Percentiles rank a stretch among this genome's conserved stretches.
Evolutionary conservation across 1,139 yeast species (phyloP).

Genomic region (Geotrichum armillariae): DNA sequence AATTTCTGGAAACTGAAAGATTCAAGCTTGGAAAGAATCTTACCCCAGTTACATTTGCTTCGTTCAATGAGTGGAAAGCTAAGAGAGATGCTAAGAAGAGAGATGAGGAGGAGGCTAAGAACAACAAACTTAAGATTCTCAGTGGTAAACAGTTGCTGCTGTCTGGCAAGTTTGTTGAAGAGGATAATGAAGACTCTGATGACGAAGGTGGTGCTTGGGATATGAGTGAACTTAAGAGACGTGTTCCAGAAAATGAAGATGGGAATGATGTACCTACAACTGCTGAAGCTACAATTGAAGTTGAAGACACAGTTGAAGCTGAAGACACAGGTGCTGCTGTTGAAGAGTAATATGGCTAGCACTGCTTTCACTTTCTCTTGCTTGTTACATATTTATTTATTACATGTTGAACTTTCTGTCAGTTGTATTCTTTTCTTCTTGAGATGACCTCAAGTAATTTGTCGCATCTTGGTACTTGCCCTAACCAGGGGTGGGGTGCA

Average conservation of each 20-base stretch:
- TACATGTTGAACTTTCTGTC: too few species aligned
- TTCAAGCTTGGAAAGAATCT: slow-evolving; percentile 73
- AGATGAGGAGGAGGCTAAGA: slow-evolving; percentile 53
- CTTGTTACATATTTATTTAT: too few species aligned
- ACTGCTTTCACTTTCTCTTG: too few species aligned
- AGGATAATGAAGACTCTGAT: slow-evolving; percentile 56
- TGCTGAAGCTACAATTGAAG: slow-evolving; percentile 13
- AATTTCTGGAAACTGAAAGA: slow-evolving; percentile 92
- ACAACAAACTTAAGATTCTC: slow-evolving; percentile 44
- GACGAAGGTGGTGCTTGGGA: slow-evolving; percentile 48
- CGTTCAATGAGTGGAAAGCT: slow-evolving; percentile 84
- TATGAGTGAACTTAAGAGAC: slow-evolving; percentile 38
- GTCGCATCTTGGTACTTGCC: too few species aligned
- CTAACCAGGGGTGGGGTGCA: too few species aligned
- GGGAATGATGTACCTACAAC: slow-evolving; percentile 14
- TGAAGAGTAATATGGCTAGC: too few species aligned
- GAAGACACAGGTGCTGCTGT: not conserved
- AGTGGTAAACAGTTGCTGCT: slow-evolving; percentile 83
- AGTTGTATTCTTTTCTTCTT: too few species aligned
- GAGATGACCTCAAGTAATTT: too few species aligned
- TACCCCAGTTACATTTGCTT: slow-evolving; percentile 83
- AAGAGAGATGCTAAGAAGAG: slow-evolving; percentile 62
- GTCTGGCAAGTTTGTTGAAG: slow-evolving; percentile 56
- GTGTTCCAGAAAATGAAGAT: slow-evolving; percentile 31
- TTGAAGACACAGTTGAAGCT: slow-evolving; percentile 2